phyloP scores from a whole-genome alignment of 495 filamentous ascomycete species.

The Glutinoglossum americanum region DNA sequence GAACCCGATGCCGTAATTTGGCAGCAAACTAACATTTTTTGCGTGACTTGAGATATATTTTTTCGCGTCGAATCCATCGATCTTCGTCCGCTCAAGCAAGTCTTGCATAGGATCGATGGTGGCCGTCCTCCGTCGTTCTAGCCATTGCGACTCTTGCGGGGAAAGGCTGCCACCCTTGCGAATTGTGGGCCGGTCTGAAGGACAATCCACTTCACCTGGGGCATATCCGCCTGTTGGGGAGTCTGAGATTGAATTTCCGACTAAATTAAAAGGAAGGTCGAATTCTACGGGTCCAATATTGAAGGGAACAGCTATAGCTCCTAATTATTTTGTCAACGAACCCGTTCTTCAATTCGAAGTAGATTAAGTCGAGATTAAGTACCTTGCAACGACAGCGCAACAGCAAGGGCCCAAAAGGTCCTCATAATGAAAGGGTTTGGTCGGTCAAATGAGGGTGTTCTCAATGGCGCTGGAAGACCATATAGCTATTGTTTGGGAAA shows the following conservation, averaged over 20 bases:
- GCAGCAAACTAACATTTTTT: conserved; percentile 33
- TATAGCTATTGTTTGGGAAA: too few relatives aligned
- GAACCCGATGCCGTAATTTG: conserved; percentile 36
- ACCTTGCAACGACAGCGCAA: background rate
- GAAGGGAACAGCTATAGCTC: background rate
- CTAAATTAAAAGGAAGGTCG: background rate
- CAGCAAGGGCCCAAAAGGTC: background rate
- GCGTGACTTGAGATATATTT: conserved; percentile 39
- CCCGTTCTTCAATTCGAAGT: background rate
- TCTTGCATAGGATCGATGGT: conserved; percentile 48
- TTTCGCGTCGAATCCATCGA: conserved; percentile 53
- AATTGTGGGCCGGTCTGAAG: conserved; percentile 25
- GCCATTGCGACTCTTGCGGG: conserved; percentile 46
- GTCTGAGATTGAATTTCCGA: conserved; percentile 26
- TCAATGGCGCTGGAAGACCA: too few relatives aligned
- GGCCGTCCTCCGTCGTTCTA: conserved; percentile 29
- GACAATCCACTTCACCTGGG: conserved; percentile 29
- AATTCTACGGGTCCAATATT: background rate
- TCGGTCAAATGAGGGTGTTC: too few relatives aligned
- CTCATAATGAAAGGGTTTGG: background rate
- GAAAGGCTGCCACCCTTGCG: conserved; percentile 37
- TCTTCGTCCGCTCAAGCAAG: conserved; percentile 49
- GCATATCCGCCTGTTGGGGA: conserved; percentile 33
- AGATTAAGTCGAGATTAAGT: too few relatives aligned
- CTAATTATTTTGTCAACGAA: background rate